These are phyloP conservation scores for Venturia effusa DNA, from an alignment of 2,329 filamentous ascomycete species.

Conservation along the genomic window DNA sequence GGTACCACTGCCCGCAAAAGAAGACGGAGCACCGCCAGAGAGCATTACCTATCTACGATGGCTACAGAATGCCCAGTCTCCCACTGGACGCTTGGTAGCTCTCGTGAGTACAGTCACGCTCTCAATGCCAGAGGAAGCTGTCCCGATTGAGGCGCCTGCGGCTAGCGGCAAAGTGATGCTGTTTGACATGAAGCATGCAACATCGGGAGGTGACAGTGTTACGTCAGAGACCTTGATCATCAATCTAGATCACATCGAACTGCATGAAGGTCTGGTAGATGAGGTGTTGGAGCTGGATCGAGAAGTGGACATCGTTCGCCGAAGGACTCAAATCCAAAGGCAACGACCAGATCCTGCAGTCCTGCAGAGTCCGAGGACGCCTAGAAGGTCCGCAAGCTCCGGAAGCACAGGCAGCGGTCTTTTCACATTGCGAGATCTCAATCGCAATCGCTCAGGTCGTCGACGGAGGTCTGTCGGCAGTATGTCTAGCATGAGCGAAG, in stretches of 20 bases:
- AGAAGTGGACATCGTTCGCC: conserved; percentile 29
- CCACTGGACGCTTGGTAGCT: conserved; percentile 26
- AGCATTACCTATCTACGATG: conserved; percentile 25
- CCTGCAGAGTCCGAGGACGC: not conserved
- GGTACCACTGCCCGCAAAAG: conserved; percentile 24
- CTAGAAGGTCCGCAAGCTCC: conserved; percentile 10
- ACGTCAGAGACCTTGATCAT: conserved; percentile 22
- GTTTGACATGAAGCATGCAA: conserved; percentile 26
- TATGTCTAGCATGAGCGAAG: conserved; percentile 18
- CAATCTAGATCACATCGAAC: conserved; percentile 26
- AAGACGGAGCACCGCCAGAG: conserved; percentile 24
- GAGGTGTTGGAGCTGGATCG: conserved; percentile 29
- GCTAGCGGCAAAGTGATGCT: conserved; percentile 27
- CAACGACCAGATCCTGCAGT: conserved; percentile 5
- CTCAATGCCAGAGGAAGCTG: conserved; percentile 12
- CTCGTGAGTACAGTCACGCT: conserved; percentile 24
- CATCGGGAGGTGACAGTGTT: not conserved
- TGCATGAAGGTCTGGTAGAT: conserved; percentile 27
- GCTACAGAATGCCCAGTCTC: conserved; percentile 18
- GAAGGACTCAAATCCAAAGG: conserved; percentile 26
- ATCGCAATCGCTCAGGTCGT: conserved; percentile 3
- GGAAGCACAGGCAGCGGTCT: conserved; percentile 4
- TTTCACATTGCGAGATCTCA: not conserved
- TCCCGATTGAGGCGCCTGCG: conserved; percentile 9
- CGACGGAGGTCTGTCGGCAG: conserved; percentile 11